Evolutionary conservation across 2,329 filamentous ascomycete genomes (phyloP), one percentile per base, ranked within the genome.

Genomic region (Exophiala oligosperma): DNA sequence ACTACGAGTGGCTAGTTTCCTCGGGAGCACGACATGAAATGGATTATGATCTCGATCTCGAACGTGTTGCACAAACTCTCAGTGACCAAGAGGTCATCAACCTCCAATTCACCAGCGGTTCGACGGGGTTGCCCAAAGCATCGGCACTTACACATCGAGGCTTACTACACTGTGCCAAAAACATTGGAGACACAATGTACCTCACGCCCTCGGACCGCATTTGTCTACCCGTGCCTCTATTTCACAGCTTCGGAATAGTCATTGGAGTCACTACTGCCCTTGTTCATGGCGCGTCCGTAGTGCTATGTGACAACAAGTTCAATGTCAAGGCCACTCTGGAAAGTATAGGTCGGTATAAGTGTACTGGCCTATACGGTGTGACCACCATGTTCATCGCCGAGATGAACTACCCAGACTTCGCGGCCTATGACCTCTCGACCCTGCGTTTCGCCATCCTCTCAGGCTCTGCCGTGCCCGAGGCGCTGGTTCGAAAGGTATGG

Each of bases 161-260:
- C 21, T 92, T 97, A 63, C 80, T 97, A 59, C 97, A 97, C 74
- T 97, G 97, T 70, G 93, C 92, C 24, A 80, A 82, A 29, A 84
- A 91, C 56, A 95, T 97, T 65, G 93, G 89, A 0, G 77, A 86
- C 66, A 82, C 92, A 46, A 96, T 97, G 92, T 83, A 87, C 0
- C 81, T 97, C 9, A 87, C 82, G 0, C 79, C 86, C 0, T 65
- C 77, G 0, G 93, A 97, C 72, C 80, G 87, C 4, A 85, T 86
- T n/a, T 83, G 81, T 68, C 86, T 83, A 64, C 83, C 84, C 8
- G 84, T 84, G 4, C 84, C 76, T 11, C 66, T 79, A 1, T 79
- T 79, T 49, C 76, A 79, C 77, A 97, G 93, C 76, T 97, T 97
- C 72, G 93, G 93, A 75, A 94, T 96, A 90, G 92, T 93, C 7